Evolutionary conservation across 2,329 filamentous ascomycete species (phyloP), one percentile per base, ranked within the genome.

Genomic region (Xylariaceae sp.): DNA sequence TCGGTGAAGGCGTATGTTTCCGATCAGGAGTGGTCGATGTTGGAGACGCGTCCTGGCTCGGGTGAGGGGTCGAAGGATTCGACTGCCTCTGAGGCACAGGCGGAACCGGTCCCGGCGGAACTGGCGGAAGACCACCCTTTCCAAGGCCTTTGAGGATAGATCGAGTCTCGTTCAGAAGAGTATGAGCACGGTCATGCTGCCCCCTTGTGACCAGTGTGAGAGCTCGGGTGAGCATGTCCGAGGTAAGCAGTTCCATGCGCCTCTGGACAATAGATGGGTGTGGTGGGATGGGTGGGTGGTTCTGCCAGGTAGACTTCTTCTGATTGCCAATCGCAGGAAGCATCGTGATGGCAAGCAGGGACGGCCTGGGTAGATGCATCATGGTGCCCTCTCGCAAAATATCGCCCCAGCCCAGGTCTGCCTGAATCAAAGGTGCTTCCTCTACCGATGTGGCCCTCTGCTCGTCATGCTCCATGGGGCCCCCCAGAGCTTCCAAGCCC

Each of bases 201-300:
- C 86, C 87, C 23, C 88, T 78, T 39, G 86, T 86, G 14, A 96
- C 89, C 14, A 98, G 73, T 0, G 88, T 94, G 40, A 98, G 66
- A 11, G 92, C 89, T 38, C 92, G 75, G 6, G 87, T 94, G 43
- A 98, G 74, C 92, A 98, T 98, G 57, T 98, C 92, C 2, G 90
- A 96, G 3, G 92, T 96, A 33, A 98, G 73, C 19, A 98, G 70
- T 60, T 98, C 92, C 92, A 98, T 98, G 29, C 92, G 83, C 25
- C 92, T 77, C 62, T 98, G 92, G 5, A 98, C 90, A 39, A 98
- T 88, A 42, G 82, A 86, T 4, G 92, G 89, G 55, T 96, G 92
- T 29, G 92, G 90, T 11, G 92, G 92, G 41, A 98, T 98, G 1
- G 88, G 85, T 11, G 89, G 86, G 10, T 71, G 65, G 46, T 68